Percentiles rank a stretch among this genome's conserved stretches.
These are phyloP conservation scores for Russula brevipes DNA, from an alignment of 768 basidiomycete species.

Conservation along the genomic window DNA sequence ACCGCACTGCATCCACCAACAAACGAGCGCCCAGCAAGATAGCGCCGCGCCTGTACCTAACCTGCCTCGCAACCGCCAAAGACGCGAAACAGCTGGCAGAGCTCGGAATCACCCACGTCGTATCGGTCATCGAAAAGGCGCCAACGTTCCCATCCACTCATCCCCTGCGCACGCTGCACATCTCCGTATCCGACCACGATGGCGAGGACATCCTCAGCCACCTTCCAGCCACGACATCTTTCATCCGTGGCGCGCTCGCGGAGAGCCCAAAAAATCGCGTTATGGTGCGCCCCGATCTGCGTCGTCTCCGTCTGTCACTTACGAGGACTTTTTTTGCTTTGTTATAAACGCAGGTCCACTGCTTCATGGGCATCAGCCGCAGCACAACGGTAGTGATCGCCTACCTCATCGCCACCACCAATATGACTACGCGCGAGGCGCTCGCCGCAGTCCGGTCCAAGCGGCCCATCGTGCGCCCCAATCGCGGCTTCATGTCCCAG, in stretches of 20 bases:
- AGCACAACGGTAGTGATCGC: conserved; percentile 73
- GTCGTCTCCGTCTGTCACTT: neutral
- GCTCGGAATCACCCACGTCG: conserved; percentile 68
- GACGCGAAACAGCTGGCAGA: conserved; percentile 42
- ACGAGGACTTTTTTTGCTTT: neutral
- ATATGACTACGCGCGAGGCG: conserved; percentile 30
- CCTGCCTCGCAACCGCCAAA: conserved; percentile 54
- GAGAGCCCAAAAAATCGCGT: conserved; percentile 43
- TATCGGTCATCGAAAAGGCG: conserved; percentile 55
- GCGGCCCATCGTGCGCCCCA: conserved; percentile 31
- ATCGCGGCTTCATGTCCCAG: conserved; percentile 34
- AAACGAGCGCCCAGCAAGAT: conserved; percentile 33
- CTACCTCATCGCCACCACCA: conserved; percentile 40
- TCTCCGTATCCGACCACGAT: conserved; percentile 43
- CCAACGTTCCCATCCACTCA: conserved; percentile 39
- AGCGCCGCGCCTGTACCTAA: conserved; percentile 54
- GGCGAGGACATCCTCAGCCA: conserved; percentile 42
- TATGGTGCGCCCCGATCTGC: conserved; percentile 37
- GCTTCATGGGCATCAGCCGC: conserved; percentile 68
- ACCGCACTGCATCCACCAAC: neutral
- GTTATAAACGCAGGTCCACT: conserved; percentile 56
- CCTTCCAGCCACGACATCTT: conserved; percentile 46
- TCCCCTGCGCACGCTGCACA: conserved; percentile 45
- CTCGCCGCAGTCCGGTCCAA: conserved; percentile 25
- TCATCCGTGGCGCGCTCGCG: conserved; percentile 46